Conservation (phyloP, 208 protist species). For the Trypanosoma cruzi region DNA sequence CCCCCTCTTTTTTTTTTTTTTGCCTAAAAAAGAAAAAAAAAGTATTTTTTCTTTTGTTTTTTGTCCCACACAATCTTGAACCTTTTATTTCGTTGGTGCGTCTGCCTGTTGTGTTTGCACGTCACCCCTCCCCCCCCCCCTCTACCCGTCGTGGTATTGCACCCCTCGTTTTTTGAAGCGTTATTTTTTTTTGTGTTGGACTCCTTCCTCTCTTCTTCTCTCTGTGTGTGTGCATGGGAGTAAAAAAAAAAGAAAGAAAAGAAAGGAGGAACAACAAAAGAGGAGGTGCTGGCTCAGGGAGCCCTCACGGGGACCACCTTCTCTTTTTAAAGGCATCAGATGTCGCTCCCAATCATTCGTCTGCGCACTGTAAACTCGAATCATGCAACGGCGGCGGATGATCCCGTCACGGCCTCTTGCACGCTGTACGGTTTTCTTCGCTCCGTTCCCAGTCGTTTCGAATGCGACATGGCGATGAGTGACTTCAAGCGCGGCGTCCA, state of each 20-base stretch:
- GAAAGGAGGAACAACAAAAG: not conserved
- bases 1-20: not conserved
- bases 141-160: no score
- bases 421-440: constrained; percentile 85
- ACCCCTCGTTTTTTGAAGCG: no score
- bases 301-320: not conserved
- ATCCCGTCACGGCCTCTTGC: constrained; percentile 52
- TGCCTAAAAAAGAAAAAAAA: no score
- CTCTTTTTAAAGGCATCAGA: not conserved
- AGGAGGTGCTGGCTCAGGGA: not conserved
- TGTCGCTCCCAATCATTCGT: constrained; percentile 73
- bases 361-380: constrained; percentile 44
- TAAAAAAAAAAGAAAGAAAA: not conserved
- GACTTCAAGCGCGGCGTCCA: constrained; percentile 47
- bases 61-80: not conserved
- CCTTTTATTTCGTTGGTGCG: not conserved
- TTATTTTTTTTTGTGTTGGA: not conserved
- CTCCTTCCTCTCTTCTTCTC: not conserved
- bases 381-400: constrained; percentile 43
- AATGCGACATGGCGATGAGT: constrained; percentile 49
- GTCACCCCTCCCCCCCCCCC: no score
- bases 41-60: no score
- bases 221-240: not conserved
- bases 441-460: constrained; percentile 49
- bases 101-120: no score